phyloP scores from a whole-genome alignment of 116 monocot species.

The Cymodocea nodosa region DNA sequence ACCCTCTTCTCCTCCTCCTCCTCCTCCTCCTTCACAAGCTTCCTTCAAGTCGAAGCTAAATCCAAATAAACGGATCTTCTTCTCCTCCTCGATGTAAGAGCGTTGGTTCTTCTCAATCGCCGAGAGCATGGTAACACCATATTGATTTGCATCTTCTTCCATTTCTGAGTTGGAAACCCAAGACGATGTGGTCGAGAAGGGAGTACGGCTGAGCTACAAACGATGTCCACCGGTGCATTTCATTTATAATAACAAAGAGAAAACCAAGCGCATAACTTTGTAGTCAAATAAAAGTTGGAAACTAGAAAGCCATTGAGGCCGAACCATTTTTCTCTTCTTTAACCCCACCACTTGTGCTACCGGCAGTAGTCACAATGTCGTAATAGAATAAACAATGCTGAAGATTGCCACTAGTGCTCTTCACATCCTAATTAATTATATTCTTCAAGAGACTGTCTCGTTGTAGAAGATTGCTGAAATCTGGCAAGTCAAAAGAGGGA shows the following conservation, averaged over 20 bases:
- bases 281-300: not conserved
- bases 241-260: conserved; percentile 1
- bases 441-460: not conserved
- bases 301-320: not conserved
- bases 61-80: conserved; percentile 5
- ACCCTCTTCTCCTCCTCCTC: not conserved
- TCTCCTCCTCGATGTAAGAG: not conserved
- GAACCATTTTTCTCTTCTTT: not conserved
- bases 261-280: not conserved
- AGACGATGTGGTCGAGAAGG: not conserved
- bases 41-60: not conserved
- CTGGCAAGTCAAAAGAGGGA: not conserved
- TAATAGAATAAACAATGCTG: not conserved
- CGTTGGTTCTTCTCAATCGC: not conserved
- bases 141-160: not conserved
- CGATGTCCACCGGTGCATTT: not conserved
- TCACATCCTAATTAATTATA: not conserved
- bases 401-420: too few relatives aligned
- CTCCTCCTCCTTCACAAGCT: not conserved
- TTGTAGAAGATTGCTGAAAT: not conserved
- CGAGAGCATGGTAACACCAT: too few relatives aligned
- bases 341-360: not conserved
- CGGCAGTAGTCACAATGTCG: not conserved
- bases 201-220: not conserved
- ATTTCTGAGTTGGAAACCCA: not conserved